Conservation (phyloP, 768 basidiomycete species). For the Ramaria rubella region DNA sequence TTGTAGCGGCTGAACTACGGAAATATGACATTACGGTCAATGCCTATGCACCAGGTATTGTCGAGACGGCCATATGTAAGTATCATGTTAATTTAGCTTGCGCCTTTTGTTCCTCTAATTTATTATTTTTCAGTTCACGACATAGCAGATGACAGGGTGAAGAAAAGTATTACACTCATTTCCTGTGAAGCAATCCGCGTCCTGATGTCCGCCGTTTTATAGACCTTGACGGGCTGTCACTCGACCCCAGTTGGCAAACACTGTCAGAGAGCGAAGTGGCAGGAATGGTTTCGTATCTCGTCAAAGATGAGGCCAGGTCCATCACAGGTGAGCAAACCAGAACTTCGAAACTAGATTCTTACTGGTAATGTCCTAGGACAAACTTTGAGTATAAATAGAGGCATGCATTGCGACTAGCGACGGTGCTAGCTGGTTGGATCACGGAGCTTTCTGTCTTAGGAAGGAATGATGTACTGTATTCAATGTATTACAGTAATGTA, state of each 20-base stretch:
- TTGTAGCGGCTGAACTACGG: conserved; percentile 8
- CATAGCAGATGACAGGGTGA: not conserved
- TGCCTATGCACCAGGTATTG: conserved; percentile 14
- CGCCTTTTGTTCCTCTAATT: too few relatives aligned
- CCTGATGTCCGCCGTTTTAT: not conserved
- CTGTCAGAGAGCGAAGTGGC: conserved; percentile 15
- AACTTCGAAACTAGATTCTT: not conserved
- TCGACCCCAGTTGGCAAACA: not conserved
- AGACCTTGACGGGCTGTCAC: not conserved
- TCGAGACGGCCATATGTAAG: conserved; percentile 11
- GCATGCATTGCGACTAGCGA: not conserved
- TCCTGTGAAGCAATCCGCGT: not conserved
- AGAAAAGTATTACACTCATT: not conserved
- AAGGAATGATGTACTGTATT: too few relatives aligned
- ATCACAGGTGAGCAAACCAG: conserved; percentile 27
- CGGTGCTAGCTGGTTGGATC: too few relatives aligned
- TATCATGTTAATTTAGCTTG: not conserved
- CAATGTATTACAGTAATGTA: too few relatives aligned
- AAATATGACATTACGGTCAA: conserved; percentile 15
- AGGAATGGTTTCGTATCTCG: conserved; percentile 18
- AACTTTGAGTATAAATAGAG: not conserved
- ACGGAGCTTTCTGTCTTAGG: too few relatives aligned
- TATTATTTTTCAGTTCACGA: not conserved
- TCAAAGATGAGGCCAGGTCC: conserved; percentile 17
- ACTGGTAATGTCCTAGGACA: not conserved